These are phyloP conservation scores for Chalciporus chontae DNA, from an alignment of 768 basidiomycete genomes.

Conservation along the genomic window DNA sequence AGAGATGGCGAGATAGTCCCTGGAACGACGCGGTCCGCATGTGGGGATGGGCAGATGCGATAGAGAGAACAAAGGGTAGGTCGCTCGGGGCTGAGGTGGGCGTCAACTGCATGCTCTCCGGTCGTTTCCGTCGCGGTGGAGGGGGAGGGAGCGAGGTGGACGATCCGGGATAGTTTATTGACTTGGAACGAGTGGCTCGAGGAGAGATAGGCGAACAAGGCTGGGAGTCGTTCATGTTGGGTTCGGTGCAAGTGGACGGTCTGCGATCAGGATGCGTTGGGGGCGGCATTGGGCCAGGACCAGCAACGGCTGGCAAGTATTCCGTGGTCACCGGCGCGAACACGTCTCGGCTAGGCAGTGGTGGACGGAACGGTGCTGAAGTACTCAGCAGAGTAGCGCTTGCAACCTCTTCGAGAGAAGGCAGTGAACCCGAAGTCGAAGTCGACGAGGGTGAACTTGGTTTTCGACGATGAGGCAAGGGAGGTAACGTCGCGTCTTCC, in stretches of 20 bases:
- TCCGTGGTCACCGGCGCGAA: conserved; percentile 4
- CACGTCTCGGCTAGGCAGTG: conserved; percentile 20
- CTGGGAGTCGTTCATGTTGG: conserved; percentile 22
- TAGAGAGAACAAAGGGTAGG: conserved; percentile 7
- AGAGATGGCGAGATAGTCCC: conserved; percentile 37
- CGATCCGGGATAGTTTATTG: conserved; percentile 45
- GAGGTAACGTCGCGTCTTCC: conserved; percentile 27
- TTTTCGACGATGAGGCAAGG: conserved; percentile 35
- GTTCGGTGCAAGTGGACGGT: conserved; percentile 20
- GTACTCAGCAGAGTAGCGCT: conserved; percentile 29
- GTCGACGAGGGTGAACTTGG: conserved; percentile 33
- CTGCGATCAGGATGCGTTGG: conserved; percentile 59
- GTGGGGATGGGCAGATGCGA: conserved; percentile 11
- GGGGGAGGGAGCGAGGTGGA: conserved; percentile 39
- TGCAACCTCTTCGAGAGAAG: conserved; percentile 43
- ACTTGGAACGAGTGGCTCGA: conserved; percentile 51
- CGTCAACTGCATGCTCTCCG: conserved; percentile 61
- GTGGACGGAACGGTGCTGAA: conserved; percentile 17
- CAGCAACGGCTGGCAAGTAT: conserved; percentile 1
- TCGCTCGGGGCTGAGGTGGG: conserved; percentile 14
- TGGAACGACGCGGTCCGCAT: conserved; percentile 20
- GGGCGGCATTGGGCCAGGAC: conserved; percentile 35
- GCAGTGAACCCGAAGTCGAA: conserved; percentile 32
- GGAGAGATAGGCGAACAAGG: conserved; percentile 28
- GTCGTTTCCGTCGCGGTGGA: conserved; percentile 48